phyloP scores from a whole-genome alignment of 139 green algal species.

The Closterium sp. region DNA sequence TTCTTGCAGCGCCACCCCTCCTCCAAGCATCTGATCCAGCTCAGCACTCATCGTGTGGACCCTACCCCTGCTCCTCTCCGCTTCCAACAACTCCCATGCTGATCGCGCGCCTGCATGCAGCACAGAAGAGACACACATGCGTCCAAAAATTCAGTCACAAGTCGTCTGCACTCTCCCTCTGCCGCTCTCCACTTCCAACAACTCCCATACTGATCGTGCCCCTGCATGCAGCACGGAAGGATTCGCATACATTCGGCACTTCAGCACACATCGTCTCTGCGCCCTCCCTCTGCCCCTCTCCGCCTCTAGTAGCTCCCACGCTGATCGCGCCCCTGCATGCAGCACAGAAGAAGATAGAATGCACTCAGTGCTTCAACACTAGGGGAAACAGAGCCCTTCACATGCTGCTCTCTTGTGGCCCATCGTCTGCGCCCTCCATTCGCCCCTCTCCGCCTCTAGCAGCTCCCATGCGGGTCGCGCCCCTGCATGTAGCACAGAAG shows the following conservation, averaged over 20 bases:
- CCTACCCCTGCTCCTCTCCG: slow-evolving; percentile 18
- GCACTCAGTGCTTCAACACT: background rate
- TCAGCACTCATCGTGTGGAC: slow-evolving; percentile 20
- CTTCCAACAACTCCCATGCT: slow-evolving; percentile 27
- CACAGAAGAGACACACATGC: background rate
- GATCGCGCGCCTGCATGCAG: slow-evolving; percentile 33
- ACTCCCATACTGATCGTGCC: background rate
- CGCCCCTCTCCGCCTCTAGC: background rate
- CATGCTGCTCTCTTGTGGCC: no score
- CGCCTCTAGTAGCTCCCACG: no score
- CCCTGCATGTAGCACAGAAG: slow-evolving; percentile 3
- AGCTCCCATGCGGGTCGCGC: background rate
- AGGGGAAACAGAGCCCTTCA: no score
- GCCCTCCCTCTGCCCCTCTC: no score
- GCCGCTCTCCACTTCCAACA: no score
- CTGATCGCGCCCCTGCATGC: background rate
- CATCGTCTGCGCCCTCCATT: background rate
- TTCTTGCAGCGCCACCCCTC: slow-evolving; percentile 24
- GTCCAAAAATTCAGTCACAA: background rate
- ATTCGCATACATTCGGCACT: no score
- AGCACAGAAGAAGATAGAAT: no score
- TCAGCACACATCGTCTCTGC: no score
- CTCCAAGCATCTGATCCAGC: slow-evolving; percentile 33
- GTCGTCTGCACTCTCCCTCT: background rate
- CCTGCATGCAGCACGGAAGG: background rate